phyloP scores from a whole-genome alignment of 2,329 filamentous ascomycete species.

The Colletotrichum echinochloae region DNA sequence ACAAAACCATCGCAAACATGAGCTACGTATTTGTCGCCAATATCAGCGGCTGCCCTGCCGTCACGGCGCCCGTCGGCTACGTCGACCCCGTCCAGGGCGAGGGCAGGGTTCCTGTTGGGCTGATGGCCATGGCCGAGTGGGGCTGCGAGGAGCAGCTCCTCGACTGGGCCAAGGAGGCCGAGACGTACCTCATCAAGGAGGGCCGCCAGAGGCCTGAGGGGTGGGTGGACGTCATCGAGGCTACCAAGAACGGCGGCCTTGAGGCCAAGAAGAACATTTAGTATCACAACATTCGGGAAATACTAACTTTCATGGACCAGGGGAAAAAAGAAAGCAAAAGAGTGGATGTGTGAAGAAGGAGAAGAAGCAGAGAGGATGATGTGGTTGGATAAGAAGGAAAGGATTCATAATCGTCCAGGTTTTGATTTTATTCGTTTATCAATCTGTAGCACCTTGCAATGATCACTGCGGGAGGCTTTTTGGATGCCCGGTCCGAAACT shows the following conservation, averaged over 20 bases:
- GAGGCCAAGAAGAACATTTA: slow-evolving; percentile 37
- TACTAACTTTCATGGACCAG: not conserved
- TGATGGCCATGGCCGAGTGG: slow-evolving; percentile 76
- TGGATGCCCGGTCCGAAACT: not conserved
- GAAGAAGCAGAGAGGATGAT: not conserved
- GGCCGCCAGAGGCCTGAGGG: slow-evolving; percentile 63
- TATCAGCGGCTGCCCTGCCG: slow-evolving; percentile 80
- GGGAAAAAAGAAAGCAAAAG: too few relatives aligned
- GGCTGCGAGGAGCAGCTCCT: slow-evolving; percentile 73
- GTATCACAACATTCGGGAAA: not conserved
- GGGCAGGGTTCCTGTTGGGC: slow-evolving; percentile 70
- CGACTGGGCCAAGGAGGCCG: slow-evolving; percentile 68
- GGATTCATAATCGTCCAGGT: not conserved
- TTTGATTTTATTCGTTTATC: not conserved
- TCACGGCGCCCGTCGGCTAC: slow-evolving; percentile 82
- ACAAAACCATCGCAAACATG: slow-evolving; percentile 82
- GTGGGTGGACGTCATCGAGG: slow-evolving; percentile 69
- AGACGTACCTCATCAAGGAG: slow-evolving; percentile 65
- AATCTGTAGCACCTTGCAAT: too few relatives aligned
- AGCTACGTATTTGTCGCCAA: slow-evolving; percentile 89
- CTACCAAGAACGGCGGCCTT: slow-evolving; percentile 44
- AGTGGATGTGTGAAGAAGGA: too few relatives aligned
- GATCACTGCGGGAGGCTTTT: not conserved
- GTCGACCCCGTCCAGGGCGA: slow-evolving; percentile 65
- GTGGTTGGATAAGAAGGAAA: too few relatives aligned